Base-by-base conservation (phyloP, 495 filamentous ascomycete genomes). In the Lophium mytilinum region DNA sequence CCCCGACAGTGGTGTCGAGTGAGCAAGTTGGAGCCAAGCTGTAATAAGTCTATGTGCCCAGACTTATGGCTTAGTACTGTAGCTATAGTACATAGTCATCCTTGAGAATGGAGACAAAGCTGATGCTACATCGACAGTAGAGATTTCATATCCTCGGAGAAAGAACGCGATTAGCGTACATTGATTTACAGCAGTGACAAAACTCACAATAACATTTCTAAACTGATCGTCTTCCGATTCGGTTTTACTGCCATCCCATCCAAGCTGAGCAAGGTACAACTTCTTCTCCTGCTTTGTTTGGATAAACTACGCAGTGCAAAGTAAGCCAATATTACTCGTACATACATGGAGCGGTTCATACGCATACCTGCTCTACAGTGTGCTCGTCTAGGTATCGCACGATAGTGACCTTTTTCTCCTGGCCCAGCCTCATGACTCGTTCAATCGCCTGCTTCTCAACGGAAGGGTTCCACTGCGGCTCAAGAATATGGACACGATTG, bases 401-500 rank as follows among this genome's bases (percentile, higher is more conserved):
- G 12, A 59, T 51, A 17, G 45, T 50, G 1, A 59, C 56, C 21
- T 39, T 19, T 34, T 54, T 24, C 17, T 53, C 56, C 35, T 59
- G 56, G 9, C 65, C 66, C 8, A 68, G 39, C 15, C 68, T 45
- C 14, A 65, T 36, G 7, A 62, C 66, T 1, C 68, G 60, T 12
- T 52, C 66, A 10, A 62, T 57, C n/a, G 68, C 68, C 47, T 70
- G 68, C 10, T 40, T 60, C 56, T 70, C 68, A 7, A 70, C 64
- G 37, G 56, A 61, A 4, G 68, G 68, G 46, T 70, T 70, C 68
- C 68, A 70, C 48, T 70, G 68, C 40, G 67, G 68, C 58, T 69
- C 67, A 17, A 69, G 52, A 33, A 70, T 60, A 52, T 68, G 58
- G 0, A 71, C 54, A 9, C 62, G 63, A 18, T 54, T 60, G 7